phyloP scores from a whole-genome alignment of 1,284 basidiomycete genomes.

The Anthracocystis walkeri region DNA sequence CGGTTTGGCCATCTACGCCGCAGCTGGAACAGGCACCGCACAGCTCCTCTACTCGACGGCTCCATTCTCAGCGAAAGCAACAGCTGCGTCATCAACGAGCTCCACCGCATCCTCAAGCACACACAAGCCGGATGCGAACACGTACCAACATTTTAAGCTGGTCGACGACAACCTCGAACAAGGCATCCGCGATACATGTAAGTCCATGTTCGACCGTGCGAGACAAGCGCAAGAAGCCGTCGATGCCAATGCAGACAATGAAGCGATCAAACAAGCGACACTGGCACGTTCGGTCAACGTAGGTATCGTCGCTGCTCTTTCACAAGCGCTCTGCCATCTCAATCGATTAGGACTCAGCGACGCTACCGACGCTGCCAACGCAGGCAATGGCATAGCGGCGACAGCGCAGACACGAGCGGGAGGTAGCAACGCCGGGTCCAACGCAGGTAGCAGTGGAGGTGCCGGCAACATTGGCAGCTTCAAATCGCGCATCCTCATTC shows the following conservation, averaged over 20 bases:
- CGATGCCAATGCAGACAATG: constrained; percentile 16
- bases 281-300: constrained; percentile 40
- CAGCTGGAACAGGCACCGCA: constrained; percentile 71
- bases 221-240: constrained; percentile 23
- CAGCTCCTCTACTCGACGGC: constrained; percentile 56
- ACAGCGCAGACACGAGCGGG: constrained; percentile 39
- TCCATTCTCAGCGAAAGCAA: constrained; percentile 33
- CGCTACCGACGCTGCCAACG: constrained; percentile 32
- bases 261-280: constrained; percentile 31
- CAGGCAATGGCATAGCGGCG: constrained; percentile 20
- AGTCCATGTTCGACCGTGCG: constrained; percentile 42
- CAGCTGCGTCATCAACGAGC: constrained; percentile 5
- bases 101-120: constrained; percentile 12
- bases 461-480: constrained; percentile 35
- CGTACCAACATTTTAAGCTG: constrained; percentile 62
- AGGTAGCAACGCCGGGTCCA: constrained; percentile 15
- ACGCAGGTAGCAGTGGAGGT: constrained; percentile 8
- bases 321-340: constrained; percentile 56
- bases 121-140: constrained; percentile 61
- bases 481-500: constrained; percentile 79
- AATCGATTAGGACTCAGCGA: constrained; percentile 41
- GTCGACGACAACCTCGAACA: constrained; percentile 57
- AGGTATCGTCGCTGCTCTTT: constrained; percentile 50
- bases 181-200: constrained; percentile 48
- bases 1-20: constrained; percentile 88